Evolutionary conservation across 257 asterid genomes (phyloP), one percentile per base, ranked within the genome.

Genomic region (Solanum clarkiae): DNA sequence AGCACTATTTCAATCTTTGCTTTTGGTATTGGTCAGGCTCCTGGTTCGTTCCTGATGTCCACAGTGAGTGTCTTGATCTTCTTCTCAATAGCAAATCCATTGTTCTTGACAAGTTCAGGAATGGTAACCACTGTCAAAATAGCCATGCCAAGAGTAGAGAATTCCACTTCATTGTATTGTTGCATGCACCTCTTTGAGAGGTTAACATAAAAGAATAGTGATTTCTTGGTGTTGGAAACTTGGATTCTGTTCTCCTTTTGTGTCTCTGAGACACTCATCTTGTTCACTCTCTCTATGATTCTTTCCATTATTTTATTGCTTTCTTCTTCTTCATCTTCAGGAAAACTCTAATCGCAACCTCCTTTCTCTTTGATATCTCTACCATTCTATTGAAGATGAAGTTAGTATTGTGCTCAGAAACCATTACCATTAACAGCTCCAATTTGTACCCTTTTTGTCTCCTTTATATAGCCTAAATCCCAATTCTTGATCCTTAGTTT

Each of bases 111-210:
- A 84, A 94, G 92, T 87, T 94, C 96, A 45, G 95, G 95, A 83
- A 92, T 88, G 20, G 93, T 91, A 55, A 94, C 97, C 79, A 93
- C 97, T 70, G 94, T 92, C 12, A 94, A 89, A 75, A 93, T 93
- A 65, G 97, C 93, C 97, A 93, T 93, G 83, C 97, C 97, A 63
- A 93, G 97, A 80, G 93, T 95, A 87, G 95, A 93, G 86, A 93
- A 93, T 86, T 93, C 97, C 91, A 92, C 93, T 81, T 93, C 95
- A 51, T 88, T 71, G 90, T 85, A 90, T 32, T 92, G 91, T 86
- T 91, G 93, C 95, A 94, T 54, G 88, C 91, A 91, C 91, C 95
- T 94, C 96, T 88, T 88, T 49, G 92, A 84, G 26, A 88, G 90
- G 29, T 90, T 90, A 86, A 88, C 91, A 86, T 88, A 88, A 85